phyloP scores from a whole-genome alignment of 345 rosid genomes.

The Arabis hirsuta region DNA sequence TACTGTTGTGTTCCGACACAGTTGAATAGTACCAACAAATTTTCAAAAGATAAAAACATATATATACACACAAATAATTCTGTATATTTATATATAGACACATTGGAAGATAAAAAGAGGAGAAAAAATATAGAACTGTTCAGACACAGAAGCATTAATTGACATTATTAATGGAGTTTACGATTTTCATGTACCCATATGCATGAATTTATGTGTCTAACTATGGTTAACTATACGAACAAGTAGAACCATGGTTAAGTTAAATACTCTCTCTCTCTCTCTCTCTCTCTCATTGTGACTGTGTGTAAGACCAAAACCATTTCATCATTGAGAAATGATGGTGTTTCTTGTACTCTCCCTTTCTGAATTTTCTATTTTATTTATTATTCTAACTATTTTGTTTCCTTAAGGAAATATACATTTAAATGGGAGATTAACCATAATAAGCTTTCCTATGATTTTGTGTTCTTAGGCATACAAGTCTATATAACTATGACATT shows the following conservation, averaged over 20 bases:
- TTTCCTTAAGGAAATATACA: not conserved
- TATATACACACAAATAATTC: not conserved
- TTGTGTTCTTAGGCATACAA: slow-evolving; percentile 2
- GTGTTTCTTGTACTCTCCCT: slow-evolving; percentile 43
- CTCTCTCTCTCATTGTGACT: slow-evolving; percentile 21
- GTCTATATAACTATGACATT: not conserved
- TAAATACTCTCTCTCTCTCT: slow-evolving; percentile 3
- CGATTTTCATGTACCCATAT: slow-evolving; percentile 47
- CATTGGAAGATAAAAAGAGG: slow-evolving; percentile 26
- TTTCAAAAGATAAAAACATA: slow-evolving; percentile 37
- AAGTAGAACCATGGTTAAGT: slow-evolving; percentile 43
- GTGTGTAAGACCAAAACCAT: slow-evolving; percentile 42
- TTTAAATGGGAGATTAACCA: not conserved
- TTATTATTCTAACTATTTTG: not conserved
- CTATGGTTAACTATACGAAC: slow-evolving; percentile 44
- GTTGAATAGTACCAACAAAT: slow-evolving; percentile 40
- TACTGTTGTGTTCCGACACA: slow-evolving; percentile 46
- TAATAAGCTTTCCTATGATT: slow-evolving; percentile 28
- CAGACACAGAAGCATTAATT: slow-evolving; percentile 44
- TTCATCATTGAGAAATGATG: slow-evolving; percentile 50
- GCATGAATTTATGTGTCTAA: slow-evolving; percentile 50
- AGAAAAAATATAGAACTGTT: slow-evolving; percentile 28
- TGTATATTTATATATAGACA: slow-evolving; percentile 25
- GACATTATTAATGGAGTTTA: slow-evolving; percentile 42
- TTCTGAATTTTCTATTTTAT: slow-evolving; percentile 1